A percentile compares a stretch with the other conserved stretches of the same genome.
phyloP scores from a whole-genome alignment of 306 rosid genomes.

The Sindora glabra region DNA sequence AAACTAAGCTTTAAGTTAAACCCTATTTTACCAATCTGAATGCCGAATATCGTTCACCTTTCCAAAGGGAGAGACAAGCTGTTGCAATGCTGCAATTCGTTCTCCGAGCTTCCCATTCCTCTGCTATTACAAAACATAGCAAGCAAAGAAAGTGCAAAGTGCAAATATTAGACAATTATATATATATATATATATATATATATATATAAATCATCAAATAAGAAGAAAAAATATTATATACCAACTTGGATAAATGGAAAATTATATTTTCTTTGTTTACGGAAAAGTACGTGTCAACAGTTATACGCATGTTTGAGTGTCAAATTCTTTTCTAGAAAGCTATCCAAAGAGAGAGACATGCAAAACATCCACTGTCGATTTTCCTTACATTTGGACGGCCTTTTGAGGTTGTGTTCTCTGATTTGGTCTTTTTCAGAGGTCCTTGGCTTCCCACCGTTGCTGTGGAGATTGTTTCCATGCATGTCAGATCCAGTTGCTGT shows the following conservation, averaged over 20 bases:
- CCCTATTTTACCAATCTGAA: background rate
- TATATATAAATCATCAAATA: no score
- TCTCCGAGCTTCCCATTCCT: slow-evolving; percentile 85
- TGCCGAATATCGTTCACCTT: slow-evolving; percentile 34
- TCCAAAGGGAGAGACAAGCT: slow-evolving; percentile 94
- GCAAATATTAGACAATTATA: no score
- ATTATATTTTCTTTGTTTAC: no score
- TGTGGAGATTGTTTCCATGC: background rate
- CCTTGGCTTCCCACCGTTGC: slow-evolving; percentile 22
- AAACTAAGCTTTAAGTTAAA: background rate
- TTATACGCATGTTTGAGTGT: background rate
- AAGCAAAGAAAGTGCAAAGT: no score
- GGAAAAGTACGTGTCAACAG: slow-evolving; percentile 1
- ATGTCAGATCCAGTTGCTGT: slow-evolving; percentile 18
- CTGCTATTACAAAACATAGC: no score
- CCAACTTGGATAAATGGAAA: no score
- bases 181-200: no score
- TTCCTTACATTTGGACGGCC: slow-evolving; percentile 56
- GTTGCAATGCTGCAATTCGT: slow-evolving; percentile 69
- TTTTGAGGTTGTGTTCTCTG: slow-evolving; percentile 28
- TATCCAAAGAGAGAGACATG: slow-evolving; percentile 4
- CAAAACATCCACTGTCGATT: background rate
- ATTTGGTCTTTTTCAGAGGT: slow-evolving; percentile 43
- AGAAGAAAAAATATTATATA: no score
- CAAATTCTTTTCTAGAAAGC: background rate